These are phyloP conservation scores for Fusarium penzigii DNA, from an alignment of 2,329 filamentous ascomycete species.

Conservation along the genomic window DNA sequence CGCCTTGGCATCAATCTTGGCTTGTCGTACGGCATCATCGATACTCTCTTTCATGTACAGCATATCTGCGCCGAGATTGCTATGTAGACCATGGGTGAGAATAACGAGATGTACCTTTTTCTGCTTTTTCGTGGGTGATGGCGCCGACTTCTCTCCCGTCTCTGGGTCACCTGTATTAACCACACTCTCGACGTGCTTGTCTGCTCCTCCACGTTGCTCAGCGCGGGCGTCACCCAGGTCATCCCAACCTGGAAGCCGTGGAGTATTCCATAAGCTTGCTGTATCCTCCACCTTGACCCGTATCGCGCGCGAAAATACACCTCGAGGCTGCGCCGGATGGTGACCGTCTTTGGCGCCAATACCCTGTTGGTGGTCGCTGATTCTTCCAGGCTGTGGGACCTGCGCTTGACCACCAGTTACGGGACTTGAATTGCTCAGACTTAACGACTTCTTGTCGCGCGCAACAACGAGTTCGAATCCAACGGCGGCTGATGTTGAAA, in stretches of 20 bases:
- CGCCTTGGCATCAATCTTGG: slow-evolving; percentile 66
- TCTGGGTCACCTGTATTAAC: slow-evolving; percentile 36
- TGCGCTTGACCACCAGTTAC: slow-evolving; percentile 46
- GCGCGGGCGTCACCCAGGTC: slow-evolving; percentile 38
- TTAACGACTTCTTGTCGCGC: slow-evolving; percentile 81
- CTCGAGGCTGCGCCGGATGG: slow-evolving; percentile 65
- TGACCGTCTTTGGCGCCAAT: slow-evolving; percentile 56
- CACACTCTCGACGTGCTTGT: slow-evolving; percentile 36
- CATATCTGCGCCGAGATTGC: slow-evolving; percentile 96
- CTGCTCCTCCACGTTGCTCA: slow-evolving; percentile 22
- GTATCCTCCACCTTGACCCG: slow-evolving; percentile 84
- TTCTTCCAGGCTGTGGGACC: slow-evolving; percentile 66
- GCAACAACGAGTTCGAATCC: slow-evolving; percentile 85
- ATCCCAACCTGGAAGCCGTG: slow-evolving; percentile 70
- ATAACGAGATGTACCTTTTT: slow-evolving; percentile 90
- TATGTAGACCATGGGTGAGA: slow-evolving; percentile 91
- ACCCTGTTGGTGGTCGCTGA: slow-evolving; percentile 75
- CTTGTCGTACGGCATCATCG: slow-evolving; percentile 76
- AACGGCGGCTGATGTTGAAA: slow-evolving; percentile 85
- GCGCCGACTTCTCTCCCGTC: slow-evolving; percentile 24
- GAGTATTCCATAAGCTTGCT: slow-evolving; percentile 88
- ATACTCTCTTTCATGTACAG: slow-evolving; percentile 97
- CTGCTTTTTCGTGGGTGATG: slow-evolving; percentile 48
- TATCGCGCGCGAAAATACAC: slow-evolving; percentile 83
- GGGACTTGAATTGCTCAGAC: slow-evolving; percentile 55